These are phyloP conservation scores for Globisporangium cederbergense DNA, from an alignment of 352 stramenopile species.

Conservation along the genomic window DNA sequence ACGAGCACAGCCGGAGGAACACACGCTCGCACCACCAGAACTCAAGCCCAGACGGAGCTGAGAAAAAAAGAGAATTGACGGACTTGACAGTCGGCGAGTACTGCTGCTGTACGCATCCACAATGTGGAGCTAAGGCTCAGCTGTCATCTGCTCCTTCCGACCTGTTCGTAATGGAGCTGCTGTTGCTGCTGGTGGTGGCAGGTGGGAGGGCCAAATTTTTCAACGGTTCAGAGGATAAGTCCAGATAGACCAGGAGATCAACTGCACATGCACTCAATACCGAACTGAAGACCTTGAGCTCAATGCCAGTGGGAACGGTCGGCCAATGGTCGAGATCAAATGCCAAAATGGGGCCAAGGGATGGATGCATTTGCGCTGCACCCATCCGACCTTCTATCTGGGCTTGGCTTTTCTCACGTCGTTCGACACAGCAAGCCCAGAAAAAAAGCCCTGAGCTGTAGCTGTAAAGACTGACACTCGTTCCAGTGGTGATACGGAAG, in stretches of 20 bases:
- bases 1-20: not conserved
- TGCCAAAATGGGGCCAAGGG: not conserved
- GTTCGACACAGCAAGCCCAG: not conserved
- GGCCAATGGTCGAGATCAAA: too few species aligned
- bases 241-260: not conserved
- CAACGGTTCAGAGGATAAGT: not conserved
- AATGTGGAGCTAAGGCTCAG: not conserved
- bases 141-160: constrained; percentile 2
- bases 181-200: not conserved
- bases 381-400: not conserved
- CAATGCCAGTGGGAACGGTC: not conserved
- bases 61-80: constrained; percentile 4
- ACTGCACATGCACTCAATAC: not conserved
- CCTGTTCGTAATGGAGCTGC: not conserved
- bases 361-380: not conserved
- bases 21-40: constrained; percentile 9
- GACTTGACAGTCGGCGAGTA: not conserved
- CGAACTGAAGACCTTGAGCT: too few species aligned
- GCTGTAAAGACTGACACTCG: too few species aligned
- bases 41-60: constrained; percentile 4
- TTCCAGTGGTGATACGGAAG: too few species aligned
- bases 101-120: not conserved
- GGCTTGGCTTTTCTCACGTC: not conserved
- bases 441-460: too few species aligned
- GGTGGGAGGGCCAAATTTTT: not conserved